Percentiles rank a stretch among this genome's conserved stretches.
Evolutionary conservation across 2,329 filamentous ascomycete genomes (phyloP).

Genomic region (Rutstroemia sp.): DNA sequence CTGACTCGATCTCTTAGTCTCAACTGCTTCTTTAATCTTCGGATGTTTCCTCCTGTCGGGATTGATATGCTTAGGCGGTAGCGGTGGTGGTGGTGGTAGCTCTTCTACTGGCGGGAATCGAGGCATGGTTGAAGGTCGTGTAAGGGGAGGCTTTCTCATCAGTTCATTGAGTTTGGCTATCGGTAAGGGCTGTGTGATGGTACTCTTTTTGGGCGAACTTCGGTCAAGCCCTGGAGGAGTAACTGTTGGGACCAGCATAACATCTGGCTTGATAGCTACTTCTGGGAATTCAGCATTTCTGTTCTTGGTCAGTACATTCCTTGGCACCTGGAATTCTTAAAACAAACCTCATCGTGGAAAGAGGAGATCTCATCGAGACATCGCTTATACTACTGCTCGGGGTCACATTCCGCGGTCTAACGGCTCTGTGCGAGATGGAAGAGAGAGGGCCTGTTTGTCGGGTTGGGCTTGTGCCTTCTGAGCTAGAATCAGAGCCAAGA

Average conservation of each 20-base stretch:
- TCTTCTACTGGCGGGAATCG: constrained; percentile 8
- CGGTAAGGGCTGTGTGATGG: constrained; percentile 15
- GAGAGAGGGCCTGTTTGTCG: constrained; percentile 10
- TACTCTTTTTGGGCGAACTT: constrained; percentile 14
- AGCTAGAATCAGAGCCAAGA: constrained; percentile 12
- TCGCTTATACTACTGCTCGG: constrained; percentile 26
- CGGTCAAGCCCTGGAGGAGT: constrained; percentile 20
- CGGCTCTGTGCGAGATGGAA: constrained; percentile 10
- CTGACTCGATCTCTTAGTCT: not conserved
- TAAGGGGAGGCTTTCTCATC: constrained; percentile 13
- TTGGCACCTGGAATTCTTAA: not conserved
- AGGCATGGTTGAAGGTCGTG: constrained; percentile 6
- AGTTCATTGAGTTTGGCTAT: constrained; percentile 15
- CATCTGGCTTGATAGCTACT: constrained; percentile 16
- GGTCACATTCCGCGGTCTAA: constrained; percentile 15
- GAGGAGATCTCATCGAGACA: constrained; percentile 19
- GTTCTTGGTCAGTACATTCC: constrained; percentile 5
- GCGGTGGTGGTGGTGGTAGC: constrained; percentile 2
- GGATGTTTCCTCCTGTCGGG: constrained; percentile 11
- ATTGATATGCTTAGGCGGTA: not conserved
- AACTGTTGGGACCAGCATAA: constrained; percentile 19
- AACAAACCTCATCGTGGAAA: constrained; percentile 22
- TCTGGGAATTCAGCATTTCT: constrained; percentile 23
- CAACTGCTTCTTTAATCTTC: not conserved
- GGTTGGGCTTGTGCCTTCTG: constrained; percentile 13